Base-by-base conservation (phyloP, 2,329 filamentous ascomycete species). In the Fusarium brachygibbosum region DNA sequence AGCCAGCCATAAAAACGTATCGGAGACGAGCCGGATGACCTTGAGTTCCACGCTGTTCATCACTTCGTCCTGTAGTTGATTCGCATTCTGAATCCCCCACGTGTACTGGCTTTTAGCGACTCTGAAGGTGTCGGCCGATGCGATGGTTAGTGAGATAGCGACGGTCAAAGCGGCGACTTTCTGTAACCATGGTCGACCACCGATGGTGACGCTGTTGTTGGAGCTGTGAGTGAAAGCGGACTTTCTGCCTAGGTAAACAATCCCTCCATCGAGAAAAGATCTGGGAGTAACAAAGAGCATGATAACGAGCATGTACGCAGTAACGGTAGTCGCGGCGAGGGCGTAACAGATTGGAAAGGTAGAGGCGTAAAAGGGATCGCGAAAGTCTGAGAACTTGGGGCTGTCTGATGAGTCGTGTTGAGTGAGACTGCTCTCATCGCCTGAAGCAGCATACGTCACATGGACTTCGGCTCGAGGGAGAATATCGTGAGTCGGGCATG, bases 1-100 rank as follows among this genome's bases (percentile, higher is more conserved):
- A 2, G 96, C 96, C 38, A 99, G 88, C 95, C 96, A 98, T 31
- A 99, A 85, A 78, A 98, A 98, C 1, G 96, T 94, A 79, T 97
- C 94, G 19, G 95, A 98, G 69, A 99, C 93, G 71, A 98, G 89
- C 69, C 94, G 91, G 63, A 97, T 95, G 63, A 97, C 88, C 72
- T 96, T 93, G 69, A 99, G 90, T 78, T 97, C 92, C 66, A 91
- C 87, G 56, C 94, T 93, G 60, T 91, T 91, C 69, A 97, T 89
- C 17, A 99, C 95, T 75, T 92, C 85, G 46, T 88, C 83, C 67
- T 96, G 93, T 73, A 99, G 81, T 51, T 86, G 85, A 71, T 85
- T 85, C 23, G 93, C 94, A 76, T 98, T 93, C 82, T 94, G 93
- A 73, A 89, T 90, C 32, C 94, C 94, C 74, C 84, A 85, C 8